phyloP scores from a whole-genome alignment of 192 early-diverging fungal genomes.

The Piromyces sp. region DNA sequence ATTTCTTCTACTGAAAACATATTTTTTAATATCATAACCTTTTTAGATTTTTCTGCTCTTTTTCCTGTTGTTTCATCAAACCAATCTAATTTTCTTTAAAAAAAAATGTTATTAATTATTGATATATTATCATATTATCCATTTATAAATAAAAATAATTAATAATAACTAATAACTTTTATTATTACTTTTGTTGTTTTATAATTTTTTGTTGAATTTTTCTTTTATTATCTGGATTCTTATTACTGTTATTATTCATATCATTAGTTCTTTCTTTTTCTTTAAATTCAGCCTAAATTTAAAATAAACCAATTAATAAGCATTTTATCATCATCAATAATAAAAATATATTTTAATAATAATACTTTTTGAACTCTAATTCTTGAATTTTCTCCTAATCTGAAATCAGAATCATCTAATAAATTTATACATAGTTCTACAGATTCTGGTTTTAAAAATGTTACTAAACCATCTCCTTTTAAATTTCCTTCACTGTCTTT shows the following conservation, averaged over 20 bases:
- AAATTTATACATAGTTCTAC: constrained; percentile 69
- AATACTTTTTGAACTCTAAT: constrained; percentile 45
- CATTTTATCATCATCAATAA: no score
- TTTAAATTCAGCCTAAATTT: constrained; percentile 61
- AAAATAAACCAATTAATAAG: background rate
- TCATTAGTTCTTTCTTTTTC: constrained; percentile 19
- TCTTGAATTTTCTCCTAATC: constrained; percentile 32
- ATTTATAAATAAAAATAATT: background rate
- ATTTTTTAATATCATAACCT: constrained; percentile 79
- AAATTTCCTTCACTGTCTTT: constrained; percentile 36
- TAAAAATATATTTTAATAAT: no score
- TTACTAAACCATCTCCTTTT: constrained; percentile 87
- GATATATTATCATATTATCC: background rate
- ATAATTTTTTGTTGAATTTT: constrained; percentile 13
- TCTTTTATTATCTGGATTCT: constrained; percentile 13
- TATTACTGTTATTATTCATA: constrained; percentile 12
- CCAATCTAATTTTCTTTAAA: constrained; percentile 74
- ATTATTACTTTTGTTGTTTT: background rate
- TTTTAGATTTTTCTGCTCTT: constrained; percentile 49
- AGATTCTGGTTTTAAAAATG: constrained; percentile 77
- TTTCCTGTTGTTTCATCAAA: constrained; percentile 55
- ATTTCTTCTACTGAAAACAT: constrained; percentile 86
- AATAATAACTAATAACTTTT: background rate
- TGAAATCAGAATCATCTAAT: constrained; percentile 70
- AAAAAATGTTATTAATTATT: background rate